Evolutionary conservation across 495 filamentous ascomycete genomes (phyloP), one percentile per base, ranked within the genome.

Genomic region (Cenococcum geophilum): DNA sequence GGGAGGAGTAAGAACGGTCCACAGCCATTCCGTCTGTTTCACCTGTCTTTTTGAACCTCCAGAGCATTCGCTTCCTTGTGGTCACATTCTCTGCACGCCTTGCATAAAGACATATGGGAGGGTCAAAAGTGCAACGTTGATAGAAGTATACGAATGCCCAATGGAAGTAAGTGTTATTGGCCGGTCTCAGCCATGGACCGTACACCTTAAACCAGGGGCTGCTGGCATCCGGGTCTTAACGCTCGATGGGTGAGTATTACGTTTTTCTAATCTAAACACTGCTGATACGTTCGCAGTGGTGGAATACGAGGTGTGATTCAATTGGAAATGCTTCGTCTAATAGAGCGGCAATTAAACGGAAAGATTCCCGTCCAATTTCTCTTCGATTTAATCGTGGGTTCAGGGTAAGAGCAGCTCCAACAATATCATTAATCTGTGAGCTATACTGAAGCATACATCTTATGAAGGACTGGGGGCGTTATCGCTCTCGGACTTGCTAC

Each of bases 11-110:
- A 55, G 23, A 35, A 34, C 52, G 5, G 51, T 54, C 6, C 51
- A 55, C 23, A 55, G 52, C 18, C 52, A 55, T n/a, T 55, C 52
- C 3, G 52, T 36, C 4, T 55, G 52, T 35, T 55, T 55, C 52
- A 34, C 5, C 27, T 55, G 52, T 22, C 27, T 55, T 1, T 55
- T 36, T 5, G 52, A 55, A 12, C n/a, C 52, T 5, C 52, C 52
- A 14, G 52, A 55, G 34, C 52, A 55, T 36, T 4, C 25, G 25
- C 14, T 55, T 2, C 52, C 52, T 32, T 55, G 52, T 18, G 52
- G 52, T 1, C 52, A 55, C 16, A 36, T 55, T 55, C 52, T 55
- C 14, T 55, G 52, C 18, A 35, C 52, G 23, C 25, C 8, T 3
- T 55, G 52, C 14, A 35, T 55, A 2, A 36, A 55, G 35, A 35